Evolutionary conservation across 2,329 filamentous ascomycete species (phyloP).

Genomic region (Thelonectria blattea): DNA sequence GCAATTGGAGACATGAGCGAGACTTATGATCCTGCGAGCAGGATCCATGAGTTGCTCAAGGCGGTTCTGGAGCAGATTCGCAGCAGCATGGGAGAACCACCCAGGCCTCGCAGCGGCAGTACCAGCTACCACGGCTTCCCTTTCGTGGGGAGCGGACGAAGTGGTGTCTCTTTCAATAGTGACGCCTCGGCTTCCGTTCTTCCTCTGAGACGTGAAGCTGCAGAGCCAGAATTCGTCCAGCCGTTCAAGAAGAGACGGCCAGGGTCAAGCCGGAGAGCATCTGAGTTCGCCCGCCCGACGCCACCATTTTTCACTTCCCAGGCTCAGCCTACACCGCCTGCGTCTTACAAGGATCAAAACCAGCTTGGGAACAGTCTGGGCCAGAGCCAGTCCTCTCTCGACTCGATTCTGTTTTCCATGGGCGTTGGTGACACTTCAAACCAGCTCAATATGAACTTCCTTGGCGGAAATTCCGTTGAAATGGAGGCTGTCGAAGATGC

Average conservation of each 20-base stretch:
- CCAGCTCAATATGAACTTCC: constrained; percentile 39
- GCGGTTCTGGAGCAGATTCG: constrained; percentile 58
- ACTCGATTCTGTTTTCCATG: constrained; percentile 38
- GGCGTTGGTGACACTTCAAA: constrained; percentile 32
- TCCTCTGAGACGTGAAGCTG: constrained; percentile 41
- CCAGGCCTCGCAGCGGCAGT: constrained; percentile 31
- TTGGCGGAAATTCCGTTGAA: constrained; percentile 38
- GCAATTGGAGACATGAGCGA: constrained; percentile 59
- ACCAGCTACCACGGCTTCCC: constrained; percentile 19
- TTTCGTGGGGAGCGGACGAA: constrained; percentile 11
- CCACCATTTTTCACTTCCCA: constrained; percentile 36
- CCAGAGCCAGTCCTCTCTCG: constrained; percentile 32
- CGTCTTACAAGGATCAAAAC: constrained; percentile 26
- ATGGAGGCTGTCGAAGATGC: constrained; percentile 31
- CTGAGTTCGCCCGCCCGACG: constrained; percentile 40
- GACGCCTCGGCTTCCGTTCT: constrained; percentile 33
- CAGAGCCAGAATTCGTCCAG: constrained; percentile 32
- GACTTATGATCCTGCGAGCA: constrained; percentile 59
- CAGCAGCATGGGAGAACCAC: constrained; percentile 35
- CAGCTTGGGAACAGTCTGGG: constrained; percentile 14
- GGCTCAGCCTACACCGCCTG: constrained; percentile 28
- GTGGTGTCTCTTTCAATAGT: constrained; percentile 24
- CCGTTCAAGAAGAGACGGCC: constrained; percentile 42
- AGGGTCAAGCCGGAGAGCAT: constrained; percentile 36
- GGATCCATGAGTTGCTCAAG: constrained; percentile 59